Percentiles rank a stretch among this genome's conserved stretches.
Evolutionary conservation across 441 rosid species (phyloP).

Genomic region (Dalechampia spathulata): DNA sequence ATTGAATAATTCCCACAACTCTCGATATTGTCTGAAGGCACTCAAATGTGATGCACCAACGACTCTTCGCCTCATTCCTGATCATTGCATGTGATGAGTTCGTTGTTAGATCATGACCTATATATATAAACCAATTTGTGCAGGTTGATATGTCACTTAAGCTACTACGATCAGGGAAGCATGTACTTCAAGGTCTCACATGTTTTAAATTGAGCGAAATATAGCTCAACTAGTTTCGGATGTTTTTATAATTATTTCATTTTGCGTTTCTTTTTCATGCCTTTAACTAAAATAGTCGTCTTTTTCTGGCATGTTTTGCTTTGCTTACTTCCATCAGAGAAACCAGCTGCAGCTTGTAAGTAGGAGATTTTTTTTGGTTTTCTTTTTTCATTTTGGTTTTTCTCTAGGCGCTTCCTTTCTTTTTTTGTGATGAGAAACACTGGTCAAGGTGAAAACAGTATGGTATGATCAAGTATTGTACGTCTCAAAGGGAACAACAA

Average conservation of each 20-base stretch:
- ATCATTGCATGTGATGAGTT: background rate
- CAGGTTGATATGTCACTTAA: slow-evolving; percentile 81
- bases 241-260: too few species aligned
- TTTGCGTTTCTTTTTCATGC: slow-evolving; percentile 4
- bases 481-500: background rate
- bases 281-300: slow-evolving; percentile 18
- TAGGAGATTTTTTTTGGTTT: slow-evolving; percentile 11
- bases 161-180: slow-evolving; percentile 87
- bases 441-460: background rate
- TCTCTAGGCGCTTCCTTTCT: background rate
- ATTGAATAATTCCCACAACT: background rate
- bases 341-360: slow-evolving; percentile 97
- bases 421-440: slow-evolving; percentile 1
- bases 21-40: too few species aligned
- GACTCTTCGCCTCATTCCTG: too few species aligned
- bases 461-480: background rate
- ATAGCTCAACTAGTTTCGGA: too few species aligned
- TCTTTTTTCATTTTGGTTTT: too few species aligned
- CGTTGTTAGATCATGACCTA: background rate
- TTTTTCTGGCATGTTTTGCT: slow-evolving; percentile 26
- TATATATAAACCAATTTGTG: slow-evolving; percentile 11
- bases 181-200: slow-evolving; percentile 78
- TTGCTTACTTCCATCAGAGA: slow-evolving; percentile 61
- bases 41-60: too few species aligned
- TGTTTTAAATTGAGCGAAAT: too few species aligned